Evolutionary conservation across 768 basidiomycete species (phyloP), one percentile per base, ranked within the genome.

Genomic region (Leccinum uliginosum): DNA sequence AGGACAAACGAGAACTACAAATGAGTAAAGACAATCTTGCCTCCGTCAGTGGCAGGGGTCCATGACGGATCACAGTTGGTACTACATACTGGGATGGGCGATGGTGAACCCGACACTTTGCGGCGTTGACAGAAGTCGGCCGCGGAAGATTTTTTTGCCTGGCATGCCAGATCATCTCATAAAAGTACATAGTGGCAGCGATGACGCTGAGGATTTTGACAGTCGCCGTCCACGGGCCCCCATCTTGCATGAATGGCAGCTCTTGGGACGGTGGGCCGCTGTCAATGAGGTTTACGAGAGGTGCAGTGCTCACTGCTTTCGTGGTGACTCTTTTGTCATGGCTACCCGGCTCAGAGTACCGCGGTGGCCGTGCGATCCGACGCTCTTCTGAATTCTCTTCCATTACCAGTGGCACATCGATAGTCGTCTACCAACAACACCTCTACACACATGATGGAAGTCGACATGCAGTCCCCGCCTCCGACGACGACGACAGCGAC

Each of bases 401-500:
- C 38, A 17, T 35, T 17, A 3, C 35, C 17, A 35, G 35, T 35
- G 35, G 35, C 17, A n/a, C 38, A n/a, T 9, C 35, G n/a, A n/a
- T n/a, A n/a, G 7, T 38, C 35, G 35, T n/a, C 17, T 38, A 38
- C 15, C 9, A 8, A 10, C 9, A n/a, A 38, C 5, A n/a, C 12
- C 8, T 38, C 27, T 21, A 10, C 35, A 24, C 54, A 14, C 55
- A 73, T 72, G 60, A 84, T 87, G 81, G 82, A 85, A 63, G 65
- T 84, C 54, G 80, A 84, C 72, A 77, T 81, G 70, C 78, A 79
- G 34, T 74, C 80, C 17, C 71, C 76, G 29, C 67, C 71, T 11
- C 30, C 69, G 11, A 19, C 40, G 6, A 43, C 40, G 40, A 19
- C 30, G 40, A 43, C 40, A 5, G 6, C 40, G 4, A 63, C 75